Conservation (phyloP, 2,329 filamentous ascomycete species). For the Furcasterigmium sp. region DNA sequence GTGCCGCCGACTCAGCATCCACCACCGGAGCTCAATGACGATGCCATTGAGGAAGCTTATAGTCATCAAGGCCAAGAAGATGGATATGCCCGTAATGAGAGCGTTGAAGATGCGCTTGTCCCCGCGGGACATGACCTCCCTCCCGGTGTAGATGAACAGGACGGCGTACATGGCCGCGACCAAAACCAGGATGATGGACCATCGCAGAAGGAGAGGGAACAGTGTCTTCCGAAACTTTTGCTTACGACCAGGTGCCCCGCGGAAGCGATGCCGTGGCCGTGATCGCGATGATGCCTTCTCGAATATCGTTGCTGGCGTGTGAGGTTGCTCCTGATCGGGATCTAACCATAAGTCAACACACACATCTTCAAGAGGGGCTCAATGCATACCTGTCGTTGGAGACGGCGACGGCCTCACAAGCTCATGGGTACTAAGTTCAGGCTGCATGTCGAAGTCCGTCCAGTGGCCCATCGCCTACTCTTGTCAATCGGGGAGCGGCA, state of each 20-base stretch:
- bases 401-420: no score
- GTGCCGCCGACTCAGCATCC: conserved; percentile 30
- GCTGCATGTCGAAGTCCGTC: no score
- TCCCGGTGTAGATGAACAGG: conserved; percentile 19
- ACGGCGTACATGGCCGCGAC: conserved; percentile 21
- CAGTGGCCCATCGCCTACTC: no score
- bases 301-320: no score
- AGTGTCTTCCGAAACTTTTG: neutral
- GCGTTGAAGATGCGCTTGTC: conserved; percentile 36
- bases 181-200: conserved; percentile 22
- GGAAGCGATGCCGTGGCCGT: neutral
- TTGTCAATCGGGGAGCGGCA: no score
- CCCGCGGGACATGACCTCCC: conserved; percentile 21
- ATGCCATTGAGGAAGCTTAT: conserved; percentile 36
- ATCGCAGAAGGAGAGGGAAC: conserved; percentile 6
- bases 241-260: neutral
- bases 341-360: no score
- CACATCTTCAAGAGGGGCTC: no score
- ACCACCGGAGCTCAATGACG: conserved; percentile 39
- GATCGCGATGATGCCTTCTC: no score
- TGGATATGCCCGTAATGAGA: conserved; percentile 36
- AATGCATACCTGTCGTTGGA: no score
- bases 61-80: conserved; percentile 34
- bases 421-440: no score
- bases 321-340: no score